phyloP scores from a whole-genome alignment of 2,329 filamentous ascomycete genomes.

The Hymenoscyphus scutula region DNA sequence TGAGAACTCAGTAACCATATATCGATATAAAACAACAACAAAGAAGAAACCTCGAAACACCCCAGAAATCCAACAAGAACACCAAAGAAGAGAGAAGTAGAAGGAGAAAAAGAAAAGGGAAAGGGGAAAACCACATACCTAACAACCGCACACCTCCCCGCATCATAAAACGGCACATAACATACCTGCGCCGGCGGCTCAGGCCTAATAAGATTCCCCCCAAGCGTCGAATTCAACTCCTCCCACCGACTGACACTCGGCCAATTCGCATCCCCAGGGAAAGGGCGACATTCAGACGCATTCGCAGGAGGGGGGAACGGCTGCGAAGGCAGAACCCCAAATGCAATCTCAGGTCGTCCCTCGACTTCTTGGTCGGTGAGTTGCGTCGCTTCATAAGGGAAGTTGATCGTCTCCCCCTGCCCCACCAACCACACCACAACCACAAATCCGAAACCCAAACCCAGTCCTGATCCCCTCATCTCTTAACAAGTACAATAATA shows the following conservation, averaged over 20 bases:
- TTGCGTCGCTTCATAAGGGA: not conserved
- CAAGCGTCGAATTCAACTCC: not conserved
- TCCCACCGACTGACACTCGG: not conserved
- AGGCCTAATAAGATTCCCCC: not conserved
- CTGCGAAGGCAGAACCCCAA: not conserved
- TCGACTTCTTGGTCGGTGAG: not conserved
- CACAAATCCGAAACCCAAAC: no score
- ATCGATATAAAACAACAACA: no score
- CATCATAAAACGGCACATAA: not conserved
- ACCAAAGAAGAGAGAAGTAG: no score
- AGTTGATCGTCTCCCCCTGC: not conserved
- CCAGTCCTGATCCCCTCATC: no score
- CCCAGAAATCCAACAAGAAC: no score
- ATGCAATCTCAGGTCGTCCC: not conserved
- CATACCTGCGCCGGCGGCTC: not conserved
- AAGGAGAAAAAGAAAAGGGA: no score
- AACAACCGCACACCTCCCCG: not conserved
- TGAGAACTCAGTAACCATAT: no score
- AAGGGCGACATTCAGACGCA: not conserved
- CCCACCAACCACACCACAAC: no score
- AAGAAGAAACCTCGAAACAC: no score
- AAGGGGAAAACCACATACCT: not conserved
- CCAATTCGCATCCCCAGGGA: not conserved
- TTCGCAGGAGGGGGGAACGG: not conserved
- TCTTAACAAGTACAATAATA: no score